A percentile compares a stretch with the other conserved stretches of the same genome.
Evolutionary conservation across 2,329 filamentous ascomycete species (phyloP).

Genomic region (Talaromyces islandicus): DNA sequence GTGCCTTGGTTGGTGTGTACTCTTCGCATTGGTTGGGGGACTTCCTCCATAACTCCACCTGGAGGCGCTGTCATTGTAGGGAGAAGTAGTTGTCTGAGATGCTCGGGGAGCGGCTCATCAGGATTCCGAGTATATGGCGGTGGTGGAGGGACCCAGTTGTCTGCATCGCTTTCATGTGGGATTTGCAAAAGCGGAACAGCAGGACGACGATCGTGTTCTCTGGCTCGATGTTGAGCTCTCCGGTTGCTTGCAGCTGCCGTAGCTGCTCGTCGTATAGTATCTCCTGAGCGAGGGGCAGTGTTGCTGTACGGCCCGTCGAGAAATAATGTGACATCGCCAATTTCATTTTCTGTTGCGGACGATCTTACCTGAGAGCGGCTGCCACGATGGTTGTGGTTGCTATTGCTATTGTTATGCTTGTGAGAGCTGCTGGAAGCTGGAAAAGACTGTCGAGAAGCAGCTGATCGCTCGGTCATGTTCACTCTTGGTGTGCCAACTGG

Average conservation of each 20-base stretch:
- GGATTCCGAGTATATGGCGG: slow-evolving; percentile 58
- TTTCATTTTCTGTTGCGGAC: slow-evolving; percentile 13
- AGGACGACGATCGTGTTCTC: slow-evolving; percentile 13
- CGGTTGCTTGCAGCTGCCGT: slow-evolving; percentile 65
- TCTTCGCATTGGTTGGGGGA: slow-evolving; percentile 14
- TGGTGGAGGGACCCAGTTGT: slow-evolving; percentile 82
- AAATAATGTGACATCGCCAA: slow-evolving; percentile 45
- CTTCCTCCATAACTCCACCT: slow-evolving; percentile 9
- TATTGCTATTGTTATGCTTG: slow-evolving; percentile 11
- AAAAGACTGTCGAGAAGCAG: slow-evolving; percentile 18
- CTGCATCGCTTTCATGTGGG: slow-evolving; percentile 79
- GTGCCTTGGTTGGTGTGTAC: slow-evolving; percentile 15
- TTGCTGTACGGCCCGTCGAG: slow-evolving; percentile 69
- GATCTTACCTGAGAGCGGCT: slow-evolving; percentile 22
- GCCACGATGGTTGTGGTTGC: slow-evolving; percentile 15
- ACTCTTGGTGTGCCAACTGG: slow-evolving; percentile 41
- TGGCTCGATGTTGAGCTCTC: slow-evolving; percentile 46
- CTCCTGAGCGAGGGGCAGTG: slow-evolving; percentile 63
- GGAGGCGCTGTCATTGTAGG: slow-evolving; percentile 19
- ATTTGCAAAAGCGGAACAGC: slow-evolving; percentile 58
- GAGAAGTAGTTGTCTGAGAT: slow-evolving; percentile 28
- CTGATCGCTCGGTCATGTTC: slow-evolving; percentile 21
- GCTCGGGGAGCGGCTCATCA: slow-evolving; percentile 31
- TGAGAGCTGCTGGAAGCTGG: slow-evolving; percentile 16
- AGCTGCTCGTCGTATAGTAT: slow-evolving; percentile 65